phyloP scores from a whole-genome alignment of 305 asterid genomes.

The Stenogyne calaminthoides region DNA sequence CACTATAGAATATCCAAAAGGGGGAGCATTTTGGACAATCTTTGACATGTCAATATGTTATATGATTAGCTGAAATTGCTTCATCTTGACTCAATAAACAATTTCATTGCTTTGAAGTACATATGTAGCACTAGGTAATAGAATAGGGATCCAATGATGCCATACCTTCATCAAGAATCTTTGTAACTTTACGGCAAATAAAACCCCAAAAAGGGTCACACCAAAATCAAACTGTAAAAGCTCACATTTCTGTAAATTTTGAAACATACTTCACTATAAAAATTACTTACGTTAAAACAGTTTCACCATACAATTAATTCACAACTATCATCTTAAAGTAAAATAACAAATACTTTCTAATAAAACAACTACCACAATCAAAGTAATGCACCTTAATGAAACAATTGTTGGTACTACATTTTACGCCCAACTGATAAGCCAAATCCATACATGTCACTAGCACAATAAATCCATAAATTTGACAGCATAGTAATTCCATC shows the following conservation, averaged over 20 bases:
- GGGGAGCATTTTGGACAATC: no score
- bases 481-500: background rate
- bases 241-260: background rate
- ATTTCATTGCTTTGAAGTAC: conserved; percentile 27
- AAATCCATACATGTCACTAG: background rate
- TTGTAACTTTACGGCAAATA: background rate
- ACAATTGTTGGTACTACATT: no score
- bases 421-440: background rate
- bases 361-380: no score
- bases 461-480: background rate
- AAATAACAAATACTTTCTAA: no score
- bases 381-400: no score
- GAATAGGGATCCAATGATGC: conserved; percentile 12
- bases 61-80: conserved; percentile 22
- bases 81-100: conserved; percentile 23
- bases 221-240: background rate
- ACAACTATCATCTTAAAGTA: no score
- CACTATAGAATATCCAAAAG: no score
- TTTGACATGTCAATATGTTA: background rate
- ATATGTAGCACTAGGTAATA: background rate
- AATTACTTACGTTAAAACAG: no score
- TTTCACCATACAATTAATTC: no score
- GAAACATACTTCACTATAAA: background rate
- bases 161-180: conserved; percentile 4
- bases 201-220: background rate